Evolutionary conservation across 2,329 filamentous ascomycete species (phyloP).

Genomic region (Fusarium bulbicola): DNA sequence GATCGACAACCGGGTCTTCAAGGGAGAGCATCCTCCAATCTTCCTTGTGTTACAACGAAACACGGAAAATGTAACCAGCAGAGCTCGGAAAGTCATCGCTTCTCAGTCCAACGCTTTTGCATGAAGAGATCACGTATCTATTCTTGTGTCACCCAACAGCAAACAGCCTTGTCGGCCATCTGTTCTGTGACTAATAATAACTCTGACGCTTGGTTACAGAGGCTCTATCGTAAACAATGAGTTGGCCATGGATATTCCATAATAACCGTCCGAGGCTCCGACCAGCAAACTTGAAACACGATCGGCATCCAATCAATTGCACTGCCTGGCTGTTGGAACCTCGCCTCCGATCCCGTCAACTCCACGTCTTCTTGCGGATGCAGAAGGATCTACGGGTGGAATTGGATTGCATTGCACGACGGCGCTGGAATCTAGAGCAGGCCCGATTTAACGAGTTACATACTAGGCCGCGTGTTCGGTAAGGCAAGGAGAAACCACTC

Average conservation of each 20-base stretch:
- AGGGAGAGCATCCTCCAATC: neutral
- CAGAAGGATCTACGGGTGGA: conserved; percentile 36
- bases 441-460: conserved; percentile 29
- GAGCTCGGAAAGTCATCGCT: neutral
- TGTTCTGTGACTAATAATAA: conserved; percentile 13
- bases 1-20: conserved; percentile 17
- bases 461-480: conserved; percentile 31
- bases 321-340: conserved; percentile 4
- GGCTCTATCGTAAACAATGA: neutral
- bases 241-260: neutral
- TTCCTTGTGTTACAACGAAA: neutral
- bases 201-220: neutral
- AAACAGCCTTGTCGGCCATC: conserved; percentile 2
- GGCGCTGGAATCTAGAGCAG: conserved; percentile 5
- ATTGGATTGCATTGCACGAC: conserved; percentile 22
- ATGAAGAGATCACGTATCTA: conserved; percentile 9
- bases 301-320: conserved; percentile 28
- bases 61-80: conserved; percentile 1
- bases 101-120: neutral
- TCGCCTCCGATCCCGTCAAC: conserved; percentile 18
- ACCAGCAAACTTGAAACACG: conserved; percentile 28
- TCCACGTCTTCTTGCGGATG: conserved; percentile 22
- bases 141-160: conserved; percentile 10
- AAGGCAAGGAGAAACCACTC: conserved; percentile 1
- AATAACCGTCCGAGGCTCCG: conserved; percentile 17